Base-by-base conservation (phyloP, 352 stramenopile genomes). In the Pythium utonaiense region DNA sequence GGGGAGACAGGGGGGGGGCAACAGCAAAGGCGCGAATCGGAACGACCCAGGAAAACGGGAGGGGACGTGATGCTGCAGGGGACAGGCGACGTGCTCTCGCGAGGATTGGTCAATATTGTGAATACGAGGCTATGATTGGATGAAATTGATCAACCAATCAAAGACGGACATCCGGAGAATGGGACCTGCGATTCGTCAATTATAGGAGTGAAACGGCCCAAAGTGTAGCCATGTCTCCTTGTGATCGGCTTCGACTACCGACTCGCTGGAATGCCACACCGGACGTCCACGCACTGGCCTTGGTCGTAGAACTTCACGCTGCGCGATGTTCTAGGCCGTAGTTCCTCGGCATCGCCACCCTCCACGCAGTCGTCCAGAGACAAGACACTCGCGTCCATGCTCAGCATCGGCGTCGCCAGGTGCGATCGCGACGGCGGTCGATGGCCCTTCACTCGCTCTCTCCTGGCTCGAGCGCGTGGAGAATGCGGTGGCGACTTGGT, bases 21-120 rank as follows among this genome's bases (percentile, higher is more conserved):
- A 13, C 16, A 19, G 28, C 4, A 5, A 17, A 22, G 44, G 17
- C 31, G 21, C 44, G 21, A n/a, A n/a, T n/a, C n/a, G n/a, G n/a
- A 52, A 52, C 44, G 44, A 34, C 22, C 17, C 47, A 36, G 28
- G 3, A 19, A 56, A 27, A 22, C 9, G 48, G 28, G 48, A n/a
- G 28, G 50, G 45, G 31, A 42, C 16, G 10, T 41, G 31, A 44
- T 14, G 50, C 6, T 27, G 3, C 2, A 2, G 3, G 24, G 42
- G 42, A 5, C 9, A 31, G 42, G 42, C 42, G 42, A 50, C 24
- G 25, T 34, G 36, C 3, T 25, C 21, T 17, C 1, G 2, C n/a
- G 25, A 2, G 24, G 27, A 79, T 80, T 80, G 67, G 68, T n/a
- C 44, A 16, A 75, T 77, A 69, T 49, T 51, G n/a, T n/a, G n/a